Conservation (phyloP, 768 basidiomycete genomes). For the Tricholoma bakamatsutake region DNA sequence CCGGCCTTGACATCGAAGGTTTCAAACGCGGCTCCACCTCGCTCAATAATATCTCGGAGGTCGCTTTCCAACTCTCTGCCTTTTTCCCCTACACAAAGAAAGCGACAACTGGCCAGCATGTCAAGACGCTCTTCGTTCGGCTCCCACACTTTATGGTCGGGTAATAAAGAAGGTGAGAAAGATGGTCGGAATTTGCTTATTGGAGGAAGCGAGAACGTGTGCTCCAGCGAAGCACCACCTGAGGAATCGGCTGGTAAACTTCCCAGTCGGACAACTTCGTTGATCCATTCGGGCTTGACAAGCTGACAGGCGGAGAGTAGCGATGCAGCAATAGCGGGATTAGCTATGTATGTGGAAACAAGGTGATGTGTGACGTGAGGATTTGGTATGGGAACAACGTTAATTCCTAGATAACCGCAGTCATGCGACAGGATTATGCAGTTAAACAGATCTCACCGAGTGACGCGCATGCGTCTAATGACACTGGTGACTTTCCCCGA, state of each 20-base stretch:
- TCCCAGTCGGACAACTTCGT: conserved; percentile 51
- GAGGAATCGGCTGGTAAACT: conserved; percentile 27
- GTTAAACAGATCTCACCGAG: conserved; percentile 38
- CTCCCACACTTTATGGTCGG: conserved; percentile 55
- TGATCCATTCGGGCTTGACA: conserved; percentile 65
- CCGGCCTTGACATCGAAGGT: conserved; percentile 50
- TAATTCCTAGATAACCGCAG: conserved; percentile 41
- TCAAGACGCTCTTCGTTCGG: conserved; percentile 57
- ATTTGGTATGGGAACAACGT: conserved; percentile 39
- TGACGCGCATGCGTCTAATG: conserved; percentile 38
- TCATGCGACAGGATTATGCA: not conserved
- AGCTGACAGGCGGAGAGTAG: conserved; percentile 53
- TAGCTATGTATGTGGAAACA: conserved; percentile 42
- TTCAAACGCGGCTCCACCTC: conserved; percentile 60
- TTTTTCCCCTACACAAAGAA: conserved; percentile 57
- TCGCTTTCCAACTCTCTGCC: conserved; percentile 42
- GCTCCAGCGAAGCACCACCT: conserved; percentile 40
- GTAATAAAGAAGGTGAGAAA: conserved; percentile 45
- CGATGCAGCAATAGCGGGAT: conserved; percentile 46
- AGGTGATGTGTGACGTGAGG: conserved; percentile 62
- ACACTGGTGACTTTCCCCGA: conserved; percentile 29
- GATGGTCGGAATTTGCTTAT: conserved; percentile 52
- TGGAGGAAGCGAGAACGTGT: conserved; percentile 42
- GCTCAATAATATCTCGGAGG: conserved; percentile 46
- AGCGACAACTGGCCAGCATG: conserved; percentile 48